Conservation (phyloP, 2,329 filamentous ascomycete species). For the Rhinocladiella mackenziei region DNA sequence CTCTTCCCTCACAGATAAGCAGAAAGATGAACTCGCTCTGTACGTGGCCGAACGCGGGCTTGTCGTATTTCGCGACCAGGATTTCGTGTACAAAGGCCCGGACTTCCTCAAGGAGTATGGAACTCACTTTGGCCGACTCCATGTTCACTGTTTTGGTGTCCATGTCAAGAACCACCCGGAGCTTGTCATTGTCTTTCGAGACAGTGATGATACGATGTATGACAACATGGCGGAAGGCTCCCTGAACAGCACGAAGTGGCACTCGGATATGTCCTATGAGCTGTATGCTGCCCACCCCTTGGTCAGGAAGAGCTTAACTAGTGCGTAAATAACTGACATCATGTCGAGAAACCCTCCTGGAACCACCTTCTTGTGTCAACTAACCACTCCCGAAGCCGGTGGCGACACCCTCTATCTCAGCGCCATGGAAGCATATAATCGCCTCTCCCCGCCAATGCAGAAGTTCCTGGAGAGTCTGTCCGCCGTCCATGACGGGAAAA, state of each 20-base stretch:
- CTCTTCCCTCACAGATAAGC: conserved; percentile 1
- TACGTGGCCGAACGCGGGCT: conserved; percentile 29
- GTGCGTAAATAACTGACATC: not conserved
- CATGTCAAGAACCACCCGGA: conserved; percentile 27
- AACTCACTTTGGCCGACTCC: conserved; percentile 28
- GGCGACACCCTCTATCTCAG: conserved; percentile 3
- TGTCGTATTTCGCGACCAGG: conserved; percentile 27
- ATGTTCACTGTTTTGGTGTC: conserved; percentile 30
- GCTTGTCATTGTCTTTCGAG: not conserved
- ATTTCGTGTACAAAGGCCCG: conserved; percentile 27
- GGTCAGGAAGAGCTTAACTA: not conserved
- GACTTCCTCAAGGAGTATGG: conserved; percentile 26
- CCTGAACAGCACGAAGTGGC: conserved; percentile 35
- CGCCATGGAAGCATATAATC: conserved; percentile 21
- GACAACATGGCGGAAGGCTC: not conserved
- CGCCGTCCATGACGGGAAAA: not conserved
- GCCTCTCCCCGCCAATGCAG: conserved; percentile 25
- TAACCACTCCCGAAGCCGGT: not conserved
- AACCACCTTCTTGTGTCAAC: not conserved
- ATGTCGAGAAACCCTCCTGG: not conserved
- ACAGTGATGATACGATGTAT: too few species aligned
- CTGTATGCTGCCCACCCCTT: conserved; percentile 1
- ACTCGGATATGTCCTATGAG: conserved; percentile 32
- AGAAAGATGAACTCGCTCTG: conserved; percentile 11
- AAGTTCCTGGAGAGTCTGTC: not conserved